Evolutionary conservation across 176 grass and related monocot genomes (phyloP), one percentile per base, ranked within the genome.

Genomic region (Bromus sterilis): DNA sequence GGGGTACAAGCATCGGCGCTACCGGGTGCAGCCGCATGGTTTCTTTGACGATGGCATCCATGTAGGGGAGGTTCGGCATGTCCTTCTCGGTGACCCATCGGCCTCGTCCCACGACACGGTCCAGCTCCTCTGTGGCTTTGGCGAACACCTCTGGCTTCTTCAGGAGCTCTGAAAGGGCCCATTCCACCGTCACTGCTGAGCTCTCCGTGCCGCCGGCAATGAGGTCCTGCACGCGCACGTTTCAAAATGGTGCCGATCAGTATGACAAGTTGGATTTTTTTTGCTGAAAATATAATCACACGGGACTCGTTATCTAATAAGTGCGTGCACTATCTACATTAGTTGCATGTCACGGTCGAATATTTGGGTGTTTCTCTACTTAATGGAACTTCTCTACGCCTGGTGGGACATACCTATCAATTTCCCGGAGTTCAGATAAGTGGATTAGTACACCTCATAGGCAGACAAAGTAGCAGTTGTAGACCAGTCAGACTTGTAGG

Each of bases 61-160:
- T 32, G 39, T 88, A 92, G 8, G 87, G 82, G 11, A 95, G 87
- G 26, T 11, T 6, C 2, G 61, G 48, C 1, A 90, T 42, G 26
- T 95, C 93, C 79, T 88, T 87, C 87, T 95, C 90, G 26, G 85
- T 83, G 5, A 88, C 87, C 93, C 87, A 95, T 24, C 63, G 75
- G 3, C 34, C 82, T 7, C 76, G 79, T 11, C 90, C 93, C 39
- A 95, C 73, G 6, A 92, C 85, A 2, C 85, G 78, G 46, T 95
- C 87, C 12, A 92, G 79, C 57, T 95, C 93, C 57, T 90, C 90
- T 0, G 85, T 92, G 1, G 87, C 93, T 71, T 82, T 90, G 25
- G n/a, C 68, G 24, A 95, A 78, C 2, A 86, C 55, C 56, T 90
- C 76, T 5, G 90, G 90, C 31, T 75, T 77, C 69, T 78, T 90